Base-by-base conservation (phyloP, 2,329 filamentous ascomycete species). In the Ophiocordyceps polyrhachis-furcata region DNA sequence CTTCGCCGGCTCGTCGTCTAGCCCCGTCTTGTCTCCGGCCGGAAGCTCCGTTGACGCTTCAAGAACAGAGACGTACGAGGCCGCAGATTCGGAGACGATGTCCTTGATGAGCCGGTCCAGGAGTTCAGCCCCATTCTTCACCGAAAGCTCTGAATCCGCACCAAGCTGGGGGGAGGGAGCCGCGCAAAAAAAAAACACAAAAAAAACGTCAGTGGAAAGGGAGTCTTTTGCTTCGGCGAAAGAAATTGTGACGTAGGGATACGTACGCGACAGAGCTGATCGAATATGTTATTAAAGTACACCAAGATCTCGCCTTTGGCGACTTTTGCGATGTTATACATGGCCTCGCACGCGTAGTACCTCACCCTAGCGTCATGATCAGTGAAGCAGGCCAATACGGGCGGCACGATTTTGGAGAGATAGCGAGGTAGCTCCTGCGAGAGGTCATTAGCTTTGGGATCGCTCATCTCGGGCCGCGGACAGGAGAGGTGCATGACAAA, bases 251-350 rank as follows among this genome's bases (percentile, higher is more conserved):
- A 21, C 25, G 9, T 8, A n/a, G 20, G 13, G 32, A 20, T 23
- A 20, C 52, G 15, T 66, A 93, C 87, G 74, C 95, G 96, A 68
- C 88, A 94, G 45, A 98, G 69, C 20, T 91, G 87, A 66, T 98
- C 91, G 58, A 98, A 98, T 50, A 98, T 91, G 56, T 93, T 83
- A 64, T 98, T 98, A 64, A 98, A 98, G 68, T 94, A 98, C 38
- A 93, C 76, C 51, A 98, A 65, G 19, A 98, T 91, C 63, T 98
- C 91, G 35, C 93, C 91, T 64, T 98, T 98, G 48, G 89, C 91
- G 42, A 98, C 91, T 66, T 98, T 98, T 57, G 91, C 88, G 58
- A 98, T 98, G 63, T 98, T 98, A 67, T 98, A 98, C 91, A 98
- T 98, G 62, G 88, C 93, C 68, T 98, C 91, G 65, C 91, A 98